Evolutionary conservation across 179 eudicot genomes (phyloP), one percentile per base, ranked within the genome.

Genomic region (Sideroxylon spinosum): DNA sequence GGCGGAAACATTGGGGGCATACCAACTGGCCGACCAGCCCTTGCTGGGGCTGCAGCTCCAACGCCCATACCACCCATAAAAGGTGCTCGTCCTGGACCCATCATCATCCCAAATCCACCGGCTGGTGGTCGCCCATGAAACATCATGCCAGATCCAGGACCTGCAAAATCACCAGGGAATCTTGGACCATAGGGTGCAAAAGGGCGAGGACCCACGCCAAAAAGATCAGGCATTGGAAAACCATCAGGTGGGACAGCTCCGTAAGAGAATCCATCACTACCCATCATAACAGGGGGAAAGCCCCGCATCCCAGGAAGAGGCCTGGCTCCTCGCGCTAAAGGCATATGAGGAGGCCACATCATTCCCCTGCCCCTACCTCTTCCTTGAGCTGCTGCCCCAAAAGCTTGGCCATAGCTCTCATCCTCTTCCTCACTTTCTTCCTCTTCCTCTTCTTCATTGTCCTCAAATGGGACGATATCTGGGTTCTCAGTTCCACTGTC

Each of bases 361-460:
- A 89, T 88, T 78, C 96, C 99, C 84, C 98, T 85, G 32, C 97
- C 97, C 73, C 97, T 86, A 72, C 95, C 95, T 78, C 98, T 83
- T 69, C 98, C 98, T 79, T 82, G 90, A 73, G 85, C 80, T 65
- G 73, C 79, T 70, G 84, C 81, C 32, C 87, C 88, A 56, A 89
- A 86, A 73, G 74, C 86, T 56, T 84, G 90, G 59, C 80, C 86
- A 77, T 79, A 85, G 66, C 87, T 82, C 76, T 94, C 97, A 0
- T 95, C 97, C 79, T 95, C 97, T 61, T 95, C 99, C 20, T 95
- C 98, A 28, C 91, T 87, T 82, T 90, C 98, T 68, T 95, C 97
- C 79, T 95, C 98, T 71, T 95, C 98, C 88, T 93, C 98, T 71
- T 95, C 98, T 87, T 95, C 98, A 62, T 95, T 95, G 85, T 93